phyloP scores from a whole-genome alignment of 78 protist species.

The Bodo saltans region DNA sequence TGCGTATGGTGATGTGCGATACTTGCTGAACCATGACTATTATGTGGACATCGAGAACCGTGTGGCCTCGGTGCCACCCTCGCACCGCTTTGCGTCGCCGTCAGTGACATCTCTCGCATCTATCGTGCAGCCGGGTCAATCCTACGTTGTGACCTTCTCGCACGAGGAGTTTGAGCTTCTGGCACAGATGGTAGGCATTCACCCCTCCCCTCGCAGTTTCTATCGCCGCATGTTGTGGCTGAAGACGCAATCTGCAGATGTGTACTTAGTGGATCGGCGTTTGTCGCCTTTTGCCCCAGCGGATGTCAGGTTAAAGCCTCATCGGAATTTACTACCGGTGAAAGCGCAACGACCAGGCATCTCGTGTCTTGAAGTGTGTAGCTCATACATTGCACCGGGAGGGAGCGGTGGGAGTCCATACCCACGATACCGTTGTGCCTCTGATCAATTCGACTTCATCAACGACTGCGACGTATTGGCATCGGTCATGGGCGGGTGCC shows the following conservation, averaged over 20 bases:
- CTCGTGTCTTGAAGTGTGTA: conserved; percentile 9
- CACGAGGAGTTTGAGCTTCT: background rate
- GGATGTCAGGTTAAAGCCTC: too few species aligned
- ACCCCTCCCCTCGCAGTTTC: background rate
- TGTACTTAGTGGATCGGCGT: background rate
- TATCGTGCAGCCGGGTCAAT: background rate
- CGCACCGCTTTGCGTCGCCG: background rate
- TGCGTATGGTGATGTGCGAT: background rate
- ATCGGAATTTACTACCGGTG: background rate
- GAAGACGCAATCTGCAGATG: background rate
- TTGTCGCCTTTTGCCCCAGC: background rate
- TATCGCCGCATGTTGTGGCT: background rate
- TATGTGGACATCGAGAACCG: background rate
- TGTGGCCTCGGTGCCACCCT: background rate
- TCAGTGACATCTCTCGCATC: background rate
- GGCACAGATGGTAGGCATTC: background rate
- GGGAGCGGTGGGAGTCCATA: too few species aligned
- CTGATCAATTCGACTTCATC: conserved; percentile 21
- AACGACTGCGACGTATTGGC: conserved; percentile 9
- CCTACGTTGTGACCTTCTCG: background rate
- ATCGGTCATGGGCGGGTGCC: conserved; percentile 10
- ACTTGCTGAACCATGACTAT: background rate
- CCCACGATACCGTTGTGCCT: conserved; percentile 18
- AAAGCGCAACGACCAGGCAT: background rate
- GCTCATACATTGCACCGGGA: background rate